These are phyloP conservation scores for Asclepias syriaca DNA, from an alignment of 257 asterid genomes.

Conservation along the genomic window DNA sequence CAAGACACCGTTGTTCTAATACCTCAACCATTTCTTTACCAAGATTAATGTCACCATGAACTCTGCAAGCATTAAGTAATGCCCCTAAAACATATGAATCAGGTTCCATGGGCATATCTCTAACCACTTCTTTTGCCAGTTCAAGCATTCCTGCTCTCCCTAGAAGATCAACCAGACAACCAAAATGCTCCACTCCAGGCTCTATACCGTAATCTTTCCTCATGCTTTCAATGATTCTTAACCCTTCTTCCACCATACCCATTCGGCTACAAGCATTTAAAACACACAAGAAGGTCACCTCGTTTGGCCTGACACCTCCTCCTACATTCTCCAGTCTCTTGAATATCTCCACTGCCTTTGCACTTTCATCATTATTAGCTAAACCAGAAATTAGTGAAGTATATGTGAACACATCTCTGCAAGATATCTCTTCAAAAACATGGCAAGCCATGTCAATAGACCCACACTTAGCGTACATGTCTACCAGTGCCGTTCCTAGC, in stretches of 20 bases:
- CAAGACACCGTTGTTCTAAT: conserved; percentile 23
- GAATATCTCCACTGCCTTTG: conserved; percentile 31
- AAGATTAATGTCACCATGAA: conserved; percentile 27
- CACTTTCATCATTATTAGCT: conserved; percentile 42
- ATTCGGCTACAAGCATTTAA: conserved; percentile 45
- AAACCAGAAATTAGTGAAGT: conserved; percentile 48
- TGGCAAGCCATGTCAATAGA: conserved; percentile 32
- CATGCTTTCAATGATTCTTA: conserved; percentile 39
- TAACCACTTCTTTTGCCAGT: conserved; percentile 32
- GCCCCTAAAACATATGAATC: conserved; percentile 42
- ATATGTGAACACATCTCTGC: conserved; percentile 37
- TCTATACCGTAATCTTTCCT: conserved; percentile 28
- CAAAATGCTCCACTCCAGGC: conserved; percentile 38
- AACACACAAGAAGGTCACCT: conserved; percentile 40
- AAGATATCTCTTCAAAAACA: conserved; percentile 32
- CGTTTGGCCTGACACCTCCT: conserved; percentile 44
- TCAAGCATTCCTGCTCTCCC: conserved; percentile 41
- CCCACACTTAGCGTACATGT: conserved; percentile 63
- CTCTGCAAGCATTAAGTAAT: conserved; percentile 43
- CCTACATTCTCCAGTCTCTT: conserved; percentile 37
- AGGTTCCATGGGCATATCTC: conserved; percentile 34
- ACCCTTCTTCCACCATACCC: conserved; percentile 46
- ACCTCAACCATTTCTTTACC: conserved; percentile 28
- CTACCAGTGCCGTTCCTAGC: conserved; percentile 47
- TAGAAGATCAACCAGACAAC: conserved; percentile 52